phyloP scores from a whole-genome alignment of 2,329 filamentous ascomycete genomes.

The Cercospora zeina region DNA sequence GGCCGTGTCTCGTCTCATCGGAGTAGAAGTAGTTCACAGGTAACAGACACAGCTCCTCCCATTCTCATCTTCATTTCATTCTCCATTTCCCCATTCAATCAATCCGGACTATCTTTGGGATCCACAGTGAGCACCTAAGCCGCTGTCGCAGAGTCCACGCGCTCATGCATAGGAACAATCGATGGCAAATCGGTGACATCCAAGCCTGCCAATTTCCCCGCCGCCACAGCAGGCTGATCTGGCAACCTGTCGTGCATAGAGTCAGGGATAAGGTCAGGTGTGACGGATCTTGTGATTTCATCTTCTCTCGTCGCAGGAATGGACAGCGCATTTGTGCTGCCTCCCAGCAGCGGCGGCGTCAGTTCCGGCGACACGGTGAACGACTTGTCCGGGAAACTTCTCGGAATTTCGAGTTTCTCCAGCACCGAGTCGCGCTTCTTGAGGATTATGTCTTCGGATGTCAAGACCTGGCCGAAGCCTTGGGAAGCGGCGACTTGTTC shows the following conservation, averaged over 20 bases:
- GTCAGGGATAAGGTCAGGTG: constrained; percentile 42
- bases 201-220: constrained; percentile 30
- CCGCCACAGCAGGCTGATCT: not conserved
- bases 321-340: not conserved
- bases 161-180: constrained; percentile 38
- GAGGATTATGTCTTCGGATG: constrained; percentile 36
- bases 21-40: no score
- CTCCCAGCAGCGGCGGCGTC: constrained; percentile 30
- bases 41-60: no score
- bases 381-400: constrained; percentile 30
- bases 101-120: not conserved
- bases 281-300: constrained; percentile 32
- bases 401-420: constrained; percentile 40
- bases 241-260: constrained; percentile 40
- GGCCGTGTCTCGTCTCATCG: not conserved
- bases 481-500: constrained; percentile 49
- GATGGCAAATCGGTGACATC: constrained; percentile 37
- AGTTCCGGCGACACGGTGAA: constrained; percentile 32
- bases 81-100: not conserved
- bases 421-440: constrained; percentile 41
- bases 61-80: not conserved
- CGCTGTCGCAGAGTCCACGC: constrained; percentile 35
- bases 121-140: constrained; percentile 17
- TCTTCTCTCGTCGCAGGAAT: constrained; percentile 19
- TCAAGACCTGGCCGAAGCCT: constrained; percentile 49